These are phyloP conservation scores for Lactarius akahatsu DNA, from an alignment of 768 basidiomycete genomes.

Conservation along the genomic window DNA sequence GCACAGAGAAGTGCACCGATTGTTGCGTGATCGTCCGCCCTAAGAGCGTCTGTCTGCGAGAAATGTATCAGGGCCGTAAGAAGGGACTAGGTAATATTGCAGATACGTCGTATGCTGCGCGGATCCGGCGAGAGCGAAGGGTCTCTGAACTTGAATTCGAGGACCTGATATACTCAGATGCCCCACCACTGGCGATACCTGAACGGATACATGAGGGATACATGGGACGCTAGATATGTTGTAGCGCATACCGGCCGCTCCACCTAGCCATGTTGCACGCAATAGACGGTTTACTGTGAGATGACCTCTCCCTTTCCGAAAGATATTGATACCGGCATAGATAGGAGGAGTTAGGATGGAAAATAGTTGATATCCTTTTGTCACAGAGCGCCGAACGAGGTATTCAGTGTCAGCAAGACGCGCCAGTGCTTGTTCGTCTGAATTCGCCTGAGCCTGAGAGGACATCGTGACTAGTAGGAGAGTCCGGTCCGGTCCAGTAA, in stretches of 20 bases:
- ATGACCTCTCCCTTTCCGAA: conserved; percentile 53
- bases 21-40: conserved; percentile 72
- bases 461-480: conserved; percentile 3
- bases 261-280: conserved; percentile 73
- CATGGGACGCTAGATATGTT: not conserved
- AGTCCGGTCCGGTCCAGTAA: not conserved
- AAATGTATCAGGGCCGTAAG: conserved; percentile 9
- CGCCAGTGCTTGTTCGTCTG: conserved; percentile 26
- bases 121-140: conserved; percentile 50
- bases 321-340: conserved; percentile 54
- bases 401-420: conserved; percentile 61
- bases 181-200: conserved; percentile 56
- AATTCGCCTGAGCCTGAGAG: conserved; percentile 1
- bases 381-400: conserved; percentile 64
- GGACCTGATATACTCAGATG: conserved; percentile 60
- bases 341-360: conserved; percentile 63
- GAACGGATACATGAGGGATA: not conserved
- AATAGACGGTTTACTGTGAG: conserved; percentile 62
- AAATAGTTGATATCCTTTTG: conserved; percentile 63
- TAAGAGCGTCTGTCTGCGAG: conserved; percentile 53
- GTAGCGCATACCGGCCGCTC: conserved; percentile 49
- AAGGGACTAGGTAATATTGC: conserved; percentile 3
- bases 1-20: conserved; percentile 67
- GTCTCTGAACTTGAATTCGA: conserved; percentile 50
- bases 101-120: conserved; percentile 58